Base-by-base conservation (phyloP, 2,329 filamentous ascomycete genomes). In the Amphichorda felina region DNA sequence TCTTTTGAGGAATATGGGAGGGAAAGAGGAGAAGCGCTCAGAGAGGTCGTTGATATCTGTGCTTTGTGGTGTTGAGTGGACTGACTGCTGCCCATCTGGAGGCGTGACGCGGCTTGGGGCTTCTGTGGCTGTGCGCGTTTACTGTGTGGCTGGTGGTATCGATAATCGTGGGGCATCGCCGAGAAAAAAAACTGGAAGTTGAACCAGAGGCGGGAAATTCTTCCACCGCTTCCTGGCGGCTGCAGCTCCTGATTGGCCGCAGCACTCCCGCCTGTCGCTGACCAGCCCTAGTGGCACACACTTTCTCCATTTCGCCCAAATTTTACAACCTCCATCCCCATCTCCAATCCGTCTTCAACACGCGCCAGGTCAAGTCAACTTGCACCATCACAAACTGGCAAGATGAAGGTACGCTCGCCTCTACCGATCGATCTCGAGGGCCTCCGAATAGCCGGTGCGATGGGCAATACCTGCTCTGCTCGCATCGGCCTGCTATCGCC, bases 301-400 rank as follows among this genome's bases (percentile, higher is more conserved):
- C 50, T 54, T 60, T 58, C 50, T 55, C 47, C 42, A 55, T 50
- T 42, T 57, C 47, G 41, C 47, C 50, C 42, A 50, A 55, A 55
- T 53, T 57, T 56, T 50, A 32, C 36, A 36, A 46, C 43, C 11
- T 38, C 34, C 24, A 29, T 29, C 16, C 16, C 26, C 25, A 16
- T 26, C 40, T 45, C 45, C 41, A 49, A 47, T 47, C 32, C 33
- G 37, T 33, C 25, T 26, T 14, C 22, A 21, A 19, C 30, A 35
- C 33, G 30, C 45, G 49, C 51, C 58, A 57, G 56, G 57, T 59
- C 58, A 59, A 60, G 57, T 54, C 58, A 54, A 56, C 55, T 61
- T 61, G 58, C 54, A 61, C 56, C 59, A 60, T 49, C 53, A 56
- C 56, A 55, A 51, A 54, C 60, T 56, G 60, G 59, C 61, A 64